Base-by-base conservation (phyloP, 2,329 filamentous ascomycete genomes). In the Fusarium sp. region DNA sequence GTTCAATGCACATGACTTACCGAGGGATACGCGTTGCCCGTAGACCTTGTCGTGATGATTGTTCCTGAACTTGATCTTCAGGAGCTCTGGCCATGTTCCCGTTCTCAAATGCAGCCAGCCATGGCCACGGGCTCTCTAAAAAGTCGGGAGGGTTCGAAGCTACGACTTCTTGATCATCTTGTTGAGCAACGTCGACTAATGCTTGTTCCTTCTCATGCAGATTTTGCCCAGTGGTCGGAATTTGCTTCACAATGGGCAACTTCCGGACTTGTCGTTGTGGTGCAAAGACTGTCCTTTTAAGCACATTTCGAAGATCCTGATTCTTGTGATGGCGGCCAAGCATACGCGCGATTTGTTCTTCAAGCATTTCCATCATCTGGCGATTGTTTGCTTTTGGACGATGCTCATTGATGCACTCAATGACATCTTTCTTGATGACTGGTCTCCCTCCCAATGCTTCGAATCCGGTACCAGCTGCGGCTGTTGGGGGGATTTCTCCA, bases 391-490 rank as follows among this genome's bases (percentile, higher is more conserved):
- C 47, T 72, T 75, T 63, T 13, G 80, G 78, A 18, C 79, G 75
- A 21, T 79, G 78, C 45, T 78, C 75, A 6, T 84, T 83, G 18
- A 87, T 77, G 7, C 80, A 77, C 55, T 72, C 79, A 28, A 86
- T 59, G 13, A 83, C 59, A 2, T 75, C 67, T 16, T 78, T 80
- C 62, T 84, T 75, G 14, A 79, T 74, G 7, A 86, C 61, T 2
- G 86, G 87, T n/a, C 86, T 78, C 9, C 75, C 72, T 27, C 81
- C 73, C 34, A 80, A 54, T 8, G 80, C 71, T 51, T 86, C 81
- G 63, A 89, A 89, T 16, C 87, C 84, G 68, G 82, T 89, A 2
- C 85, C 87, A 3, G 80, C 78, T 9, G 83, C 84, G 7, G 82
- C 84, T 7, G 82, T 84, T 7, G 85, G 80, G 1, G 82, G 82